These are phyloP conservation scores for Excoecaria agallocha DNA, from an alignment of 345 rosid species.

Conservation along the genomic window DNA sequence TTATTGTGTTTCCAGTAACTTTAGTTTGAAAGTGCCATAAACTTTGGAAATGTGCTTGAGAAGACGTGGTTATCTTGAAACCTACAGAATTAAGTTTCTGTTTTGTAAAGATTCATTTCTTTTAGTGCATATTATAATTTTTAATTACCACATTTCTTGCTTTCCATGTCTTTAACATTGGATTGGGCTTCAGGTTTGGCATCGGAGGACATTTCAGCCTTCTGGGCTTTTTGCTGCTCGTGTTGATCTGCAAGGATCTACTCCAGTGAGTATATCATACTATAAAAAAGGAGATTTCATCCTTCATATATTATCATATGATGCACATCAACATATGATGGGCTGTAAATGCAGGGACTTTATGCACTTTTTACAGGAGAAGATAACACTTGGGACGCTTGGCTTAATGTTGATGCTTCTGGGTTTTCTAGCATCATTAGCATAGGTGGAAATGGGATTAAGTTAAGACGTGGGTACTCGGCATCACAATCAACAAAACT, in stretches of 20 bases:
- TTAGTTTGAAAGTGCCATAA: background rate
- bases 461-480: constrained; percentile 92
- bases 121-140: background rate
- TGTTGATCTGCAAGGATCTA: constrained; percentile 80
- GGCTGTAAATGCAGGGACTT: constrained; percentile 60
- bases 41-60: background rate
- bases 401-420: constrained; percentile 79
- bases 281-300: constrained; percentile 11
- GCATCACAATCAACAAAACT: constrained; percentile 68
- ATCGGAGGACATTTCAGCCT: constrained; percentile 81
- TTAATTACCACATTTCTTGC: background rate
- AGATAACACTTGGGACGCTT: constrained; percentile 95
- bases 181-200: constrained; percentile 77
- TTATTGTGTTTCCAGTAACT: too few relatives aligned
- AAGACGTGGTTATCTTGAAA: background rate
- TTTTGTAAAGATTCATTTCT: background rate
- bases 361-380: constrained; percentile 93
- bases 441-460: constrained; percentile 65
- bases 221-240: constrained; percentile 98
- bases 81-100: background rate
- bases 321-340: constrained; percentile 14
- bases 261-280: constrained; percentile 50
- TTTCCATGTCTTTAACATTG: constrained; percentile 6
- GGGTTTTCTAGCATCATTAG: constrained; percentile 67
- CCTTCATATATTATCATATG: constrained; percentile 12